Evolutionary conservation across 768 basidiomycete species (phyloP).

Genomic region (Boletus vinaceobasis): DNA sequence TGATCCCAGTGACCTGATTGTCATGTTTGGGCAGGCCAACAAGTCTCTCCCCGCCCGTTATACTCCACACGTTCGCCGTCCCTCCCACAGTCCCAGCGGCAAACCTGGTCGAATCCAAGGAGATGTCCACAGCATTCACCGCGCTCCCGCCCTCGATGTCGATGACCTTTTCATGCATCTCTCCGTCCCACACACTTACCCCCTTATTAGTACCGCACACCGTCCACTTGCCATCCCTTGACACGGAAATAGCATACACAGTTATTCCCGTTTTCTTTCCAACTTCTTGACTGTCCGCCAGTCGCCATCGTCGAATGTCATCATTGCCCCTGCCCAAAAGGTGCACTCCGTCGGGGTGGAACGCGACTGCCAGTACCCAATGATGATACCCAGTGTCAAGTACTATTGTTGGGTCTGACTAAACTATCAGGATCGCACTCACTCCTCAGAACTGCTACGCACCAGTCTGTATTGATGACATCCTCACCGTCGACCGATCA

Average conservation of each 20-base stretch:
- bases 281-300: background rate
- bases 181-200: background rate
- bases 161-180: background rate
- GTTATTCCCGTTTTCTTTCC: background rate
- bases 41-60: background rate
- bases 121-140: background rate
- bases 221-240: background rate
- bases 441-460: background rate
- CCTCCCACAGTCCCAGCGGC: background rate
- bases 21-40: background rate
- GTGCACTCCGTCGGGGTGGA: background rate
- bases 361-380: background rate
- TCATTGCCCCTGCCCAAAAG: background rate
- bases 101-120: background rate
- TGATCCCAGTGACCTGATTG: background rate
- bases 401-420: background rate
- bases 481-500: too few relatives aligned
- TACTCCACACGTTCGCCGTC: background rate
- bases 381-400: background rate
- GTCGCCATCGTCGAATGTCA: background rate
- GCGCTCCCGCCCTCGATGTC: background rate
- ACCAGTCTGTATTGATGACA: background rate
- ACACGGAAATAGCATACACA: background rate
- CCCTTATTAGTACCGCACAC: background rate
- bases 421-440: background rate